Evolutionary conservation across 148 eudicot species (phyloP), one percentile per base, ranked within the genome.

Genomic region (Polygonum aviculare): DNA sequence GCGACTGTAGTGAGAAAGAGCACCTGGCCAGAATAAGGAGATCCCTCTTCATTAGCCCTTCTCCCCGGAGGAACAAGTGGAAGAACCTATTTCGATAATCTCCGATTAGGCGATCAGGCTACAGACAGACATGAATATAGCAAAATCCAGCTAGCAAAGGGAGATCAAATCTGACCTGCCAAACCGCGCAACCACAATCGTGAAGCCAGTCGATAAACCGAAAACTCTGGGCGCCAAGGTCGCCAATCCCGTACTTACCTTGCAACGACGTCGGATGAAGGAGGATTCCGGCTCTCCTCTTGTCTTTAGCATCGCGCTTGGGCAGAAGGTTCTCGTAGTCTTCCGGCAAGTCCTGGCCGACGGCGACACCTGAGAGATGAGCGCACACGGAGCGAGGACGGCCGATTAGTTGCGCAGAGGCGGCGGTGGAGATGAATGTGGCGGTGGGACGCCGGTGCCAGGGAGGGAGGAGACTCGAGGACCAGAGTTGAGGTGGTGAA

Each of bases 51-150:
- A 81, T 84, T 84, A 63, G 87, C 98, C 77, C 83, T 91, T 77
- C 93, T 86, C 51, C 98, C 98, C 1, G 99, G 99, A 54, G 99
- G 99, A 84, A 95, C 99, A 77, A 95, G 88, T 14, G 99, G 99
- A 74, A 95, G 96, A 84, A 95, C 97, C 98, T 95, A 83, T 78
- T 18, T 35, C 39, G 60, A 35, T 47, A 38, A 77, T 1, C 19
- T 18, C 74, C 26, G 2, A 74, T 47, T 52, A 54, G 54, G 63
- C 40, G 16, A 49, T 26, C 38, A 73, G 1, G 7, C 48, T 19
- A 74, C 54, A 69, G 5, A 26, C 49, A 41, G 26, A 78, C 35
- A 59, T 0, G 39, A 22, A 18, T 51, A 12, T 31, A 62, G 31
- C 35, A 15, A 73, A 33, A 67, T 33, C 15, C 36, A 78, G 26